Evolutionary conservation across 305 asterid genomes (phyloP).

Genomic region (Solanum hybrid): DNA sequence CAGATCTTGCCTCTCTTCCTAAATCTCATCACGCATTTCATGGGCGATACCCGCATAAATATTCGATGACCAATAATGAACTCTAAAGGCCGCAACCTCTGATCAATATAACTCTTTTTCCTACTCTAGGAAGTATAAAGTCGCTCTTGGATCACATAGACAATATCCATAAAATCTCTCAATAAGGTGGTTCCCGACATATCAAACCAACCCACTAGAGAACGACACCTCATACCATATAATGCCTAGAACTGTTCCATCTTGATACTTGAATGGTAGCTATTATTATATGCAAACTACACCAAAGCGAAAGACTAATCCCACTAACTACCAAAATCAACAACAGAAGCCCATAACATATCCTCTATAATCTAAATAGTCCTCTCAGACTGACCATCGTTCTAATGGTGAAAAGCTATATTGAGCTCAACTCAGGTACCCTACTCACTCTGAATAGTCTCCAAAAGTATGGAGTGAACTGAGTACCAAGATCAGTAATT

Average conservation of each 20-base stretch:
- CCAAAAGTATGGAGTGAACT: too few relatives aligned
- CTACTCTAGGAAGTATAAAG: background rate
- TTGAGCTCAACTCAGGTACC: background rate
- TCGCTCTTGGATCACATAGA: background rate
- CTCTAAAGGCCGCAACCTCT: background rate
- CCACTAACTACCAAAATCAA: background rate
- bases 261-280: background rate
- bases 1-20: background rate
- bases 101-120: background rate
- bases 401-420: background rate
- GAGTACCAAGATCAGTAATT: background rate
- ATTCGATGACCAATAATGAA: background rate
- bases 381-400: background rate
- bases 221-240: background rate
- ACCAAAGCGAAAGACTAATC: background rate
- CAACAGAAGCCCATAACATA: background rate
- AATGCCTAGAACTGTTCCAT: background rate
- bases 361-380: background rate
- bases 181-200: background rate
- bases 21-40: background rate
- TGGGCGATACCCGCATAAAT: background rate
- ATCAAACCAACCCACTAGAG: background rate
- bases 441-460: background rate
- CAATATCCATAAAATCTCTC: background rate
- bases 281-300: background rate